Conservation (phyloP, 129 eudicot species). For the Logfia minima region DNA sequence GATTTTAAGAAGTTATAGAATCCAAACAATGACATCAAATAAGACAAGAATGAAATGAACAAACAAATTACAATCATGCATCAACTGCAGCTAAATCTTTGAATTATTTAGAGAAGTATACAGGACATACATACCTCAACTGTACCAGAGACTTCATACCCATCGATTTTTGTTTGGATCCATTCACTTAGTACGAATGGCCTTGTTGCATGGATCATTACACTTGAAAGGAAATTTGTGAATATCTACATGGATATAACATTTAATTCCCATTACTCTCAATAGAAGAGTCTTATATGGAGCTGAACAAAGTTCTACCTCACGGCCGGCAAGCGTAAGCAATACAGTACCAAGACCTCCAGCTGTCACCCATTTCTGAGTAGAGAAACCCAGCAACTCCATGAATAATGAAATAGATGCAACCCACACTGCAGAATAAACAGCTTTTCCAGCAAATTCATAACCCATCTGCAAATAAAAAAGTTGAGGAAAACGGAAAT, state of each 20-base stretch:
- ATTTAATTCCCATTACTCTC: conserved; percentile 11
- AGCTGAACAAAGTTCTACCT: conserved; percentile 41
- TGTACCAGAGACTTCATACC: conserved; percentile 87
- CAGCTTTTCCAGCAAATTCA: conserved; percentile 80
- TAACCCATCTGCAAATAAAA: conserved; percentile 65
- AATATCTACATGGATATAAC: conserved; percentile 51
- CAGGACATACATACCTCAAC: conserved; percentile 61
- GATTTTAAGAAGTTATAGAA: not conserved
- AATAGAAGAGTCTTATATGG: not conserved
- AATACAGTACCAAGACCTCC: conserved; percentile 90
- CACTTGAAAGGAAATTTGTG: conserved; percentile 83
- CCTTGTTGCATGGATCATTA: conserved; percentile 77
- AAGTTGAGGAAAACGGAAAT: not conserved
- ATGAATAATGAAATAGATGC: conserved; percentile 76
- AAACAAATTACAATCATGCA: conserved; percentile 5
- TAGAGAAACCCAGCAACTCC: conserved; percentile 88
- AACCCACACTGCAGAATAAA: conserved; percentile 83
- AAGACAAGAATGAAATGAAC: not conserved
- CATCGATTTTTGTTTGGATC: conserved; percentile 81
- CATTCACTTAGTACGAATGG: conserved; percentile 76
- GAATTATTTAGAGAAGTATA: not conserved
- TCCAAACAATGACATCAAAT: not conserved
- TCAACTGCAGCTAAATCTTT: conserved; percentile 12
- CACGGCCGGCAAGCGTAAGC: conserved; percentile 89
- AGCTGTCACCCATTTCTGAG: conserved; percentile 90